phyloP scores from a whole-genome alignment of 1,284 basidiomycete species.

The Sporisorium sorghi region DNA sequence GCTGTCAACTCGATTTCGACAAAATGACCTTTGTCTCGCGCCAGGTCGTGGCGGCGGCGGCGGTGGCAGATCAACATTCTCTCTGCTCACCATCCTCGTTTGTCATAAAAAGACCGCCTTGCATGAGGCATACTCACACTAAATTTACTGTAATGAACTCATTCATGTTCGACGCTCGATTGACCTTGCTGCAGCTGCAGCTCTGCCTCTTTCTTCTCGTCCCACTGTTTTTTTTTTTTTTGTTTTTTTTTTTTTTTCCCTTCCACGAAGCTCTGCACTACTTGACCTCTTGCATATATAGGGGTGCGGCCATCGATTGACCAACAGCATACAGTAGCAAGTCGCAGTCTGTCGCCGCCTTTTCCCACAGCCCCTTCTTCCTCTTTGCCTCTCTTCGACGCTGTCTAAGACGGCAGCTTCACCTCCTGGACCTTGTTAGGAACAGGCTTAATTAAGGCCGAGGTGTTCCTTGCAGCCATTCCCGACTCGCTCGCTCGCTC shows the following conservation, averaged over 20 bases:
- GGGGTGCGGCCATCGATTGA: too few relatives aligned
- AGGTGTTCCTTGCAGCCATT: slow-evolving; percentile 20
- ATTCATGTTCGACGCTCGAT: background rate
- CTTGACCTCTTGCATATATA: slow-evolving; percentile 37
- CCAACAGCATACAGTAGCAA: background rate
- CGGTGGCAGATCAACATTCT: background rate
- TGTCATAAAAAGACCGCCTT: background rate
- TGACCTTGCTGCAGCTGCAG: background rate
- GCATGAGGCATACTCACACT: background rate
- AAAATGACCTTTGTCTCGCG: background rate
- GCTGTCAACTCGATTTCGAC: too few relatives aligned
- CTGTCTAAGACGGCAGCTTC: too few relatives aligned
- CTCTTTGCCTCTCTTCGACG: background rate
- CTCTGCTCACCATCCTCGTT: background rate
- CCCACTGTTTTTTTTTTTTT: background rate
- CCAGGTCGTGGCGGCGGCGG: slow-evolving; percentile 5
- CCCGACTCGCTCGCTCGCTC: background rate
- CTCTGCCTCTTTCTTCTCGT: background rate
- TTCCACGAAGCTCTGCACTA: slow-evolving; percentile 27
- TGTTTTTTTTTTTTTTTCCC: background rate
- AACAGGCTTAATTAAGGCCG: background rate
- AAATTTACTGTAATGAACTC: too few relatives aligned
- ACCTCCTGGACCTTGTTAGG: background rate
- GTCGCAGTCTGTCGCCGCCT: too few relatives aligned
- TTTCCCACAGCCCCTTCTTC: slow-evolving; percentile 4